phyloP scores from a whole-genome alignment of 1,139 yeast genomes.

The Lodderomyces margitis region DNA sequence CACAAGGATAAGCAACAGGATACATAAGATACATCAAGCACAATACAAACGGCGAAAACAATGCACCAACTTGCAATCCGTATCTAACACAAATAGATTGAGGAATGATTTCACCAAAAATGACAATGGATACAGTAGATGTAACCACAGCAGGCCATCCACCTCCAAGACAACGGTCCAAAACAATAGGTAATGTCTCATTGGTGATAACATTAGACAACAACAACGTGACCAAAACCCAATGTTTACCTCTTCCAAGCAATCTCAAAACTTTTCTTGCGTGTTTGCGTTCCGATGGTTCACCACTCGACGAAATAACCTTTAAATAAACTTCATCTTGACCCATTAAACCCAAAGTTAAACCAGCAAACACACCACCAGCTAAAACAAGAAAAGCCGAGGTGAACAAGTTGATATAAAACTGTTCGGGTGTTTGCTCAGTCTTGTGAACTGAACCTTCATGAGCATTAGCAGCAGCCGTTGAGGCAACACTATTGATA shows the following conservation, averaged over 20 bases:
- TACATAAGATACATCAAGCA: constrained; percentile 84
- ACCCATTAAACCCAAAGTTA: constrained; percentile 94
- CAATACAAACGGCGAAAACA: constrained; percentile 85
- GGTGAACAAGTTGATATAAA: constrained; percentile 54
- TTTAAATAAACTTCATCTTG: constrained; percentile 90
- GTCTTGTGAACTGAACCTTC: constrained; percentile 7
- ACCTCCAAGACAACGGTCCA: constrained; percentile 91
- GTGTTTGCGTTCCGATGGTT: constrained; percentile 57
- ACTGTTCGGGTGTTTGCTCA: constrained; percentile 39
- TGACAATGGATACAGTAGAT: constrained; percentile 87
- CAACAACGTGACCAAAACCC: constrained; percentile 92
- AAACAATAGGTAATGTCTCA: constrained; percentile 90
- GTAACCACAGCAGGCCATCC: constrained; percentile 97
- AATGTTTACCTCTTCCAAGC: constrained; percentile 85
- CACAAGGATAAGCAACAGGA: constrained; percentile 91
- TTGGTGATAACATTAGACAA: constrained; percentile 89
- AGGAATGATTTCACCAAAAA: constrained; percentile 96
- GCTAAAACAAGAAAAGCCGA: constrained; percentile 72
- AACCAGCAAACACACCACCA: constrained; percentile 96
- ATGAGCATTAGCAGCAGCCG: background rate
- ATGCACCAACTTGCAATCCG: constrained; percentile 88
- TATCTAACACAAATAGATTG: constrained; percentile 91
- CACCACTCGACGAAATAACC: constrained; percentile 64
- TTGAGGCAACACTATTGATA: constrained; percentile 4
- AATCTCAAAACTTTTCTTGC: constrained; percentile 75